Evolutionary conservation across 2,329 filamentous ascomycete genomes (phyloP), one percentile per base, ranked within the genome.

Genomic region (Cordyceps tenuipes): DNA sequence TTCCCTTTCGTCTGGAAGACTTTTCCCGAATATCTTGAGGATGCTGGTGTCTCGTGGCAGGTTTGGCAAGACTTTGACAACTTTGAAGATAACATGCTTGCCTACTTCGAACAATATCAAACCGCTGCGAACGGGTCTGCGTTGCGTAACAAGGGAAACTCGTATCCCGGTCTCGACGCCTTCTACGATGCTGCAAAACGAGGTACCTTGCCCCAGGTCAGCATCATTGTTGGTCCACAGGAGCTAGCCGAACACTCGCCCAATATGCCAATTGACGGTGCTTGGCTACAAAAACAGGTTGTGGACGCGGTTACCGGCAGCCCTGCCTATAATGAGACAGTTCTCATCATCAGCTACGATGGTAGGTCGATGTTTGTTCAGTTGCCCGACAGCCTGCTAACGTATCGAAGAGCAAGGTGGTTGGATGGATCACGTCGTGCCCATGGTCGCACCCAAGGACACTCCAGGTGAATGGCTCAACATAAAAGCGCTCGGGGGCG

Each of bases 171-270:
- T 3, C 69, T 82, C 0, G 72, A 78, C 12, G 66, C 73, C 10
- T 83, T 83, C 67, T 80, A 78, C 63, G 65, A 73, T 0, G 74
- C 75, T 34, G 80, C 79, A 6, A 73, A 72, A 17, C 72, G 75
- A 31, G 80, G 80, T 7, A 78, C 73, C 3, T 71, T 83, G 5
- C 80, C 80, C 1, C 74, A 77, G 58, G 68, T 83, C 59, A 78
- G 74, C 64, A 80, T 77, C 66, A 77, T 82, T 52, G 73, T 83
- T 56, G 79, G 79, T 5, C 79, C 80, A 0, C 80, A 79, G 29
- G 80, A 83, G 66, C 78, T 83, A 64, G 75, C 80, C 2, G 80
- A 83, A 65, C 79, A 83, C 65, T 74, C 80, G 2, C 79, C 80
- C 0, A 79, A 79, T 63, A 72, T 75, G 62, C 80, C 80, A 3